A percentile compares a stretch with the other conserved stretches of the same genome.
Conservation (phyloP, 2,329 filamentous ascomycete species). For the Penicillium sp. region DNA sequence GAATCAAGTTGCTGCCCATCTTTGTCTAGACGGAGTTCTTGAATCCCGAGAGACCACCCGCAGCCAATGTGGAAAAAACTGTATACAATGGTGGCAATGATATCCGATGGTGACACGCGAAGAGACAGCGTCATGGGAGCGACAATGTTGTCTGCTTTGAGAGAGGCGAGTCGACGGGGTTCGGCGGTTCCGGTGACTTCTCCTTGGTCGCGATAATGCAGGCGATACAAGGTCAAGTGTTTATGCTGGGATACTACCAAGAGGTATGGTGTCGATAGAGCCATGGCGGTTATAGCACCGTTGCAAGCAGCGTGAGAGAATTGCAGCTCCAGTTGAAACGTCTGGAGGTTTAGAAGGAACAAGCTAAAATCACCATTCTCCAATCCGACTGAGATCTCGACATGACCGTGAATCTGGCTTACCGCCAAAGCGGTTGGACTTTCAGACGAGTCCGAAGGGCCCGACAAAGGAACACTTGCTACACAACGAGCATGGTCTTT, state of each 20-base stretch:
- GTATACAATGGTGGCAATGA: slow-evolving; percentile 85
- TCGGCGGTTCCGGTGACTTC: slow-evolving; percentile 20
- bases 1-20: slow-evolving; percentile 46
- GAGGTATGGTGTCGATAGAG: slow-evolving; percentile 73
- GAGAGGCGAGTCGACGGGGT: slow-evolving; percentile 67
- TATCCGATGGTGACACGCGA: slow-evolving; percentile 62
- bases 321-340: slow-evolving; percentile 48
- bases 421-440: slow-evolving; percentile 53
- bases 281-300: slow-evolving; percentile 69
- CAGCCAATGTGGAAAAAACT: slow-evolving; percentile 73
- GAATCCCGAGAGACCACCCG: slow-evolving; percentile 89
- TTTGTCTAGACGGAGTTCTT: slow-evolving; percentile 73
- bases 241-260: slow-evolving; percentile 76
- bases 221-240: slow-evolving; percentile 74
- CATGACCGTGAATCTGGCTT: slow-evolving; percentile 46
- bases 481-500: slow-evolving; percentile 62
- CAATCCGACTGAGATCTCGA: slow-evolving; percentile 71
- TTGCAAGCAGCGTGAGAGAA: slow-evolving; percentile 66
- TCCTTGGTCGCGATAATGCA: slow-evolving; percentile 36
- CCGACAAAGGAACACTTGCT: slow-evolving; percentile 46
- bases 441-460: slow-evolving; percentile 61
- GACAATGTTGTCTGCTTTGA: slow-evolving; percentile 77
- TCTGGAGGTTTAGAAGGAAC: slow-evolving; percentile 60
- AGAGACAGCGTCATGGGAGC: slow-evolving; percentile 82
- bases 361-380: slow-evolving; percentile 70